A percentile compares a stretch with the other conserved stretches of the same genome.
phyloP scores from a whole-genome alignment of 331 rosid species.

The Telfairia occidentalis region DNA sequence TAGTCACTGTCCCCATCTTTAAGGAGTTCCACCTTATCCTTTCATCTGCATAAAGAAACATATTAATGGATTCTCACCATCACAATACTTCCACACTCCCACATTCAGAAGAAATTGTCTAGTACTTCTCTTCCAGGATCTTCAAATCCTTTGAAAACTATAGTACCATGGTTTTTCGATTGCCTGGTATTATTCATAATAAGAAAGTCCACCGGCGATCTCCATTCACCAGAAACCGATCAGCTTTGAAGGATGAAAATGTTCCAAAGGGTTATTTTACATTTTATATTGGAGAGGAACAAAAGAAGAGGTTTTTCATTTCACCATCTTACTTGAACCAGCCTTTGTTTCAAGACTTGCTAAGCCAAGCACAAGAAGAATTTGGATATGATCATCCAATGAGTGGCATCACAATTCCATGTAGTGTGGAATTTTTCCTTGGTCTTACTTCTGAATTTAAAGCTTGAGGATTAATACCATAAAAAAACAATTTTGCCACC shows the following conservation, averaged over 20 bases:
- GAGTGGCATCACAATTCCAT: constrained; percentile 26
- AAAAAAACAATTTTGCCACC: neutral
- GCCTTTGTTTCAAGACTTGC: constrained; percentile 28
- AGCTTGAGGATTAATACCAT: neutral
- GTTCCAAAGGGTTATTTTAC: constrained; percentile 32
- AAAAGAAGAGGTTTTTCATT: constrained; percentile 24
- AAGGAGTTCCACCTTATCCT: neutral
- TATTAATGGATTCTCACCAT: neutral
- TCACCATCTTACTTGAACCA: constrained; percentile 19
- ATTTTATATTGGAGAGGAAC: constrained; percentile 31
- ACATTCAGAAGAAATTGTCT: neutral
- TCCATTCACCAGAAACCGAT: neutral
- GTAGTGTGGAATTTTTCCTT: constrained; percentile 21
- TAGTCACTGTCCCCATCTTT: constrained; percentile 1
- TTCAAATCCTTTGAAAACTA: neutral
- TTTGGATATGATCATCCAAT: constrained; percentile 24
- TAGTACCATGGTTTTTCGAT: constrained; percentile 22
- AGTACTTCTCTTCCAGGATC: neutral
- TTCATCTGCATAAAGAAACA: neutral
- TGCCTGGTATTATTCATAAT: constrained; percentile 13
- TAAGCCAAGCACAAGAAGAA: constrained; percentile 21
- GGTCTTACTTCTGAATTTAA: constrained; percentile 10
- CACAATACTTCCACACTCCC: neutral
- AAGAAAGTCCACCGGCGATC: neutral
- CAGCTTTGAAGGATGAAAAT: neutral